A percentile compares a stretch with the other conserved stretches of the same genome.
Conservation (phyloP, 352 stramenopile species). For the Phytophthora constricta region DNA sequence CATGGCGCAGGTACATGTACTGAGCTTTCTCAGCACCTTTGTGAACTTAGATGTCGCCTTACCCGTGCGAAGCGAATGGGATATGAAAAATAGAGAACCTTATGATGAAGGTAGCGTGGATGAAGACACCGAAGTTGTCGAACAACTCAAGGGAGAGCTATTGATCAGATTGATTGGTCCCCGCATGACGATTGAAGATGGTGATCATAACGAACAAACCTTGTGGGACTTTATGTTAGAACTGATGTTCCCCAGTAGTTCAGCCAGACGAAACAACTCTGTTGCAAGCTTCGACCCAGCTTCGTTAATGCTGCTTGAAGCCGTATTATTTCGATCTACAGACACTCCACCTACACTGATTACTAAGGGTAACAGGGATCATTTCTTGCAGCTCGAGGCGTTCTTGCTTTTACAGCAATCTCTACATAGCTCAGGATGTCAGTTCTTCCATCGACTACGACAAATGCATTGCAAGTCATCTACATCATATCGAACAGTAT, state of each 20-base stretch:
- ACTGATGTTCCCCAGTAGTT: conserved; percentile 25
- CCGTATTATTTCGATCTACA: conserved; percentile 24
- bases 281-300: conserved; percentile 5
- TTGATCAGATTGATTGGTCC: conserved; percentile 51
- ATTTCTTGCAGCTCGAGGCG: conserved; percentile 32
- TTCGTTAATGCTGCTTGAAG: conserved; percentile 18
- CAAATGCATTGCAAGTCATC: conserved; percentile 37
- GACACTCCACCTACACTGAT: conserved; percentile 10
- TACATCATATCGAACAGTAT: conserved; percentile 37
- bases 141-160: conserved; percentile 65
- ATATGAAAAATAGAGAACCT: conserved; percentile 16
- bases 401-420: conserved; percentile 40
- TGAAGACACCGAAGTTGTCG: conserved; percentile 56
- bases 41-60: conserved; percentile 45
- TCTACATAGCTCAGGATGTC: conserved; percentile 37
- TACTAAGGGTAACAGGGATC: conserved; percentile 5
- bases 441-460: conserved; percentile 29
- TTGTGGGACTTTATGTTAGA: conserved; percentile 49
- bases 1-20: conserved; percentile 31
- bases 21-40: conserved; percentile 49
- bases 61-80: conserved; percentile 27
- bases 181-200: conserved; percentile 31
- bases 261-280: neutral
- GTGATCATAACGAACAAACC: conserved; percentile 37
- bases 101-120: conserved; percentile 10